Base-by-base conservation (phyloP, 805 yeast species). In the Hanseniaspora nectarophila region DNA sequence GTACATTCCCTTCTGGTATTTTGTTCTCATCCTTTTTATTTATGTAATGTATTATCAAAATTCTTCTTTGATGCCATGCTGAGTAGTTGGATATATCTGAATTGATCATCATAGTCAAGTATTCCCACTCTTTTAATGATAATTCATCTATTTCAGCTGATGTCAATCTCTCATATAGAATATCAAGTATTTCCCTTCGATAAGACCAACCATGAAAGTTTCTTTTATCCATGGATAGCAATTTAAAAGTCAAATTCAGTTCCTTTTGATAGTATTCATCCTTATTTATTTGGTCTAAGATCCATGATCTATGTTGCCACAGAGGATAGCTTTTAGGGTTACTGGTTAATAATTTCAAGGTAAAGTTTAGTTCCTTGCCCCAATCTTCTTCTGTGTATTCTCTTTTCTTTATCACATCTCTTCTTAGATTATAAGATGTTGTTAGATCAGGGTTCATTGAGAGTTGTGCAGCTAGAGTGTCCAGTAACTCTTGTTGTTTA, bases 121-220 rank as follows among this genome's bases (percentile, higher is more conserved):
- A 90, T 24, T 74, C 73, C 58, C 87, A 80, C 65, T 90, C 97
- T 5, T 67, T 56, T 34, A 60, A 51, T n/a, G 68, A 66, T 57
- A 64, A 61, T 47, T 63, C 69, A 18, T 57, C 45, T 0, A 61
- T 63, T 0, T 63, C 57, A 9, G 56, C 32, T 8, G 48, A 35
- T 45, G 64, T 62, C 37, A 69, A 58, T 24, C 61, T 66, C 4
- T 62, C 60, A 4, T 85, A 76, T 4, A 47, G 28, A 5, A 47
- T 40, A 32, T 39, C 39, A 23, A 47, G 42, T 6, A 92, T 78
- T 52, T 76, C 76, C 54, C 97, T 72, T 60, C 98, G 72, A 64
- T 92, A 92, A 45, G 85, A 87, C 98, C 98, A 90, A 1, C 95
- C 97, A 64, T 89, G 97, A 65, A 74, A 92, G 63, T 92, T 92